A percentile compares a stretch with the other conserved stretches of the same genome.
Evolutionary conservation across 805 yeast species (phyloP).

Genomic region (Yarrowia keelungensis): DNA sequence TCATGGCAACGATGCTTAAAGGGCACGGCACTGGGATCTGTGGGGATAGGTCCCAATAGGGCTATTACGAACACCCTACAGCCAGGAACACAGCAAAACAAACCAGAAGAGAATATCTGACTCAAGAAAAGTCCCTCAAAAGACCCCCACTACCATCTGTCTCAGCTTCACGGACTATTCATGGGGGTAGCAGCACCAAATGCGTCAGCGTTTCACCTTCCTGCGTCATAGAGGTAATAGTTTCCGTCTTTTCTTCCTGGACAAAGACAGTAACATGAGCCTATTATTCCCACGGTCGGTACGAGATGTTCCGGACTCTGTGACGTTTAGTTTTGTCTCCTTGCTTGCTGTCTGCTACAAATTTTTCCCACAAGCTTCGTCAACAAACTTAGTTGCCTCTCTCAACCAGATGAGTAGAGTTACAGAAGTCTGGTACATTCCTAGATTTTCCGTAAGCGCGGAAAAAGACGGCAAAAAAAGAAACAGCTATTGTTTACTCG

Average conservation of each 20-base stretch:
- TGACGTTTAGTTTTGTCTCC: slow-evolving; percentile 2
- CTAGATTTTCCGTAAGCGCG: not conserved
- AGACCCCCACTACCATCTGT: not conserved
- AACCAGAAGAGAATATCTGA: not conserved
- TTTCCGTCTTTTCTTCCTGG: not conserved
- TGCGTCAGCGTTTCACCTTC: slow-evolving; percentile 19
- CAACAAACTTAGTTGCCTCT: slow-evolving; percentile 1
- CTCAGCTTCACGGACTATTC: not conserved
- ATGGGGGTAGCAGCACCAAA: not conserved
- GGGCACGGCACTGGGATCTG: slow-evolving; percentile 15
- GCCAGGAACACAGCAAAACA: not conserved
- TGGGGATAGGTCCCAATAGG: not conserved
- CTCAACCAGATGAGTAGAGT: not conserved
- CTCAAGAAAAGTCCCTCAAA: not conserved
- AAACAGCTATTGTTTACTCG: not conserved
- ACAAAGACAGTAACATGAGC: slow-evolving; percentile 23
- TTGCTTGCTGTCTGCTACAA: not conserved
- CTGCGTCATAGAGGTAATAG: slow-evolving; percentile 1
- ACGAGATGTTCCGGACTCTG: slow-evolving; percentile 1
- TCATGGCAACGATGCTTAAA: slow-evolving; percentile 14
- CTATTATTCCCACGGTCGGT: slow-evolving; percentile 9
- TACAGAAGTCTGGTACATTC: not conserved
- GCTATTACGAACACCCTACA: not conserved
- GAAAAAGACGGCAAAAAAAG: not conserved
- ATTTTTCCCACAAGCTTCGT: slow-evolving; percentile 11